Conservation (phyloP, 2,329 filamentous ascomycete species). For the Zopfia rhizophila region DNA sequence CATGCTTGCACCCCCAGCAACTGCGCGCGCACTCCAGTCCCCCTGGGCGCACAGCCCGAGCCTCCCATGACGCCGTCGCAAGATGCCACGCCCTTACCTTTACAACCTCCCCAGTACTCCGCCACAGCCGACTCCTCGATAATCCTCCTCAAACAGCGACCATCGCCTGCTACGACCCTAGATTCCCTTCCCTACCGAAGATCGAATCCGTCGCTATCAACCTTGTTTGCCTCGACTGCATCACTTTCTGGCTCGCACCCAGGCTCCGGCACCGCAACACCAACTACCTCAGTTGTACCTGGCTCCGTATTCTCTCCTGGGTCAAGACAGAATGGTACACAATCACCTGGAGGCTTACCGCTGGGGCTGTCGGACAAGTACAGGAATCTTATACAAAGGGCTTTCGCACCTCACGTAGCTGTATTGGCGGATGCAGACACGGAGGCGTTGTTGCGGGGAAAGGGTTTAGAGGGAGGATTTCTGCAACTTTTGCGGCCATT, state of each 20-base stretch:
- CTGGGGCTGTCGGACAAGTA: slow-evolving; percentile 64
- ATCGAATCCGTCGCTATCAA: slow-evolving; percentile 63
- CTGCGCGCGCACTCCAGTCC: slow-evolving; percentile 39
- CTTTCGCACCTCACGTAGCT: slow-evolving; percentile 89
- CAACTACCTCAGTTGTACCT: slow-evolving; percentile 45
- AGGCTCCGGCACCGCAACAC: slow-evolving; percentile 57
- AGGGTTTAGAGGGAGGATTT: slow-evolving; percentile 84
- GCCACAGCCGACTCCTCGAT: slow-evolving; percentile 74
- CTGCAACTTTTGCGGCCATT: slow-evolving; percentile 90
- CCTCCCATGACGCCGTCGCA: slow-evolving; percentile 52
- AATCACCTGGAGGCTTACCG: slow-evolving; percentile 50
- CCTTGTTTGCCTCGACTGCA: slow-evolving; percentile 63
- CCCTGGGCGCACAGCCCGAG: slow-evolving; percentile 50
- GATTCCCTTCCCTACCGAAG: slow-evolving; percentile 64
- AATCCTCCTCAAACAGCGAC: slow-evolving; percentile 68
- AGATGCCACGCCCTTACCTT: slow-evolving; percentile 52
- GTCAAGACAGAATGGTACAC: slow-evolving; percentile 45
- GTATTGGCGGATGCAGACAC: slow-evolving; percentile 89
- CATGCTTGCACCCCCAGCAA: slow-evolving; percentile 43
- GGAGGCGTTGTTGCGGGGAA: slow-evolving; percentile 79
- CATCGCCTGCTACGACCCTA: slow-evolving; percentile 69
- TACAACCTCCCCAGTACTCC: slow-evolving; percentile 46
- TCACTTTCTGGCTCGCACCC: slow-evolving; percentile 54
- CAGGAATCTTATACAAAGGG: slow-evolving; percentile 76
- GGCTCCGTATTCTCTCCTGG: slow-evolving; percentile 59